Conservation (phyloP, 2,329 filamentous ascomycete species). For the Laburnicola sp. region DNA sequence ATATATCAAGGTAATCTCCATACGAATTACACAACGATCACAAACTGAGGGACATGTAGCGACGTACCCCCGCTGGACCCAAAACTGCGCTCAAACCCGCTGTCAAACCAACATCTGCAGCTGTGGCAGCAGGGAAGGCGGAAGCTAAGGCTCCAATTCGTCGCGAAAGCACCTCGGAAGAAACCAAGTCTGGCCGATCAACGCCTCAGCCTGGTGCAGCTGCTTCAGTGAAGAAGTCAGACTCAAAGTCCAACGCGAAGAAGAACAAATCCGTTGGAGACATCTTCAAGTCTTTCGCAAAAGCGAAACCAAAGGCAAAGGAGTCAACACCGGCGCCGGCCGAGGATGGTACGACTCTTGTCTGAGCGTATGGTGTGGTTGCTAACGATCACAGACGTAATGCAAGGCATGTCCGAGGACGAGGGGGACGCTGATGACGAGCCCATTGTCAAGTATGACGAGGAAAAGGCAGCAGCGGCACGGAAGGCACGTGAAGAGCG, state of each 20-base stretch:
- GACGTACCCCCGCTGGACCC: slow-evolving; percentile 46
- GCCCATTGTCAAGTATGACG: slow-evolving; percentile 35
- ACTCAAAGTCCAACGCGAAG: slow-evolving; percentile 56
- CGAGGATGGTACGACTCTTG: slow-evolving; percentile 53
- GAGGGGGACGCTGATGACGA: slow-evolving; percentile 38
- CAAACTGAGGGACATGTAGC: slow-evolving; percentile 40
- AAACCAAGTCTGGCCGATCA: slow-evolving; percentile 40
- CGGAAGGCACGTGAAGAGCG: slow-evolving; percentile 61
- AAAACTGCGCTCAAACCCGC: slow-evolving; percentile 24
- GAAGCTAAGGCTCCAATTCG: slow-evolving; percentile 21
- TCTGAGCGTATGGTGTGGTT: neutral
- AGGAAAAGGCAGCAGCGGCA: slow-evolving; percentile 37
- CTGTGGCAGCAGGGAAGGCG: slow-evolving; percentile 25
- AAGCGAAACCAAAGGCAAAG: slow-evolving; percentile 62
- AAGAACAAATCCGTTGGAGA: slow-evolving; percentile 60
- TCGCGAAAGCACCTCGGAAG: slow-evolving; percentile 35
- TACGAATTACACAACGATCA: neutral
- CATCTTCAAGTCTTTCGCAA: slow-evolving; percentile 81
- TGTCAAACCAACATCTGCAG: slow-evolving; percentile 22
- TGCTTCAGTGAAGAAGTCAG: slow-evolving; percentile 36
- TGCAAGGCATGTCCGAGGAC: slow-evolving; percentile 58
- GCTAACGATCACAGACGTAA: slow-evolving; percentile 47
- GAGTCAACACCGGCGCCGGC: slow-evolving; percentile 48
- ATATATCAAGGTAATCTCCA: slow-evolving; percentile 58
- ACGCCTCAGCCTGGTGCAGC: slow-evolving; percentile 33